Percentiles rank a stretch among this genome's conserved stretches.
These are phyloP conservation scores for Arthrocladium fulminans DNA, from an alignment of 2,329 filamentous ascomycete species.

Conservation along the genomic window DNA sequence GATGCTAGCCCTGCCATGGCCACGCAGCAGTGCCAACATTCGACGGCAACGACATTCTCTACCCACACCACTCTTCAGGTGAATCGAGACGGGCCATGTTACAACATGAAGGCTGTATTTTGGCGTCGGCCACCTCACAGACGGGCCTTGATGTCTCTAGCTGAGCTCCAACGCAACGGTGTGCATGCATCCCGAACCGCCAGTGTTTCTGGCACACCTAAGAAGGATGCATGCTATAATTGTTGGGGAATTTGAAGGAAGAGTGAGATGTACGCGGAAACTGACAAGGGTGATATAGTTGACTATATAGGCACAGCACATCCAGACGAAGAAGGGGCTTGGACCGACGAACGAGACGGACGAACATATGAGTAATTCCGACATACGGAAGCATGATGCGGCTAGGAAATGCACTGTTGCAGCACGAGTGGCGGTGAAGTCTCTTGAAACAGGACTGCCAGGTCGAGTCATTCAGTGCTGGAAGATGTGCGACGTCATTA, in stretches of 20 bases:
- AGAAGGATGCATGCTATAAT: conserved; percentile 48
- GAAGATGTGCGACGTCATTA: conserved; percentile 26
- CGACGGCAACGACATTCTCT: not conserved
- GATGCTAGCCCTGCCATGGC: conserved; percentile 13
- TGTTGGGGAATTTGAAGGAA: conserved; percentile 30
- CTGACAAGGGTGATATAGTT: conserved; percentile 43
- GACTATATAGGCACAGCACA: conserved; percentile 44
- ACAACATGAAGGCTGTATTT: conserved; percentile 10
- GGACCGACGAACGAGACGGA: conserved; percentile 16
- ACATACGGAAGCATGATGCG: conserved; percentile 20
- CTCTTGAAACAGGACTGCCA: conserved; percentile 28
- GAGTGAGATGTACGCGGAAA: conserved; percentile 39
- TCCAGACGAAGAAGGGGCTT: conserved; percentile 20
- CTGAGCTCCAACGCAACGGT: conserved; percentile 23
- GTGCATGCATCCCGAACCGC: conserved; percentile 23
- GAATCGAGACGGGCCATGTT: not conserved
- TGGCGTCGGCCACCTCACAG: conserved; percentile 20
- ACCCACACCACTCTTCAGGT: not conserved
- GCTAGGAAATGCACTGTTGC: conserved; percentile 16
- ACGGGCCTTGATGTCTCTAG: conserved; percentile 23
- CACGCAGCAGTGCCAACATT: not conserved
- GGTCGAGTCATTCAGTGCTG: conserved; percentile 46
- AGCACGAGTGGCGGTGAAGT: conserved; percentile 39
- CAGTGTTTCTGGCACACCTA: conserved; percentile 40
- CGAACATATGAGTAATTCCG: conserved; percentile 16